Percentiles rank a stretch among this genome's conserved stretches.
phyloP scores from a whole-genome alignment of 345 rosid species.

The Moringa oleifera region DNA sequence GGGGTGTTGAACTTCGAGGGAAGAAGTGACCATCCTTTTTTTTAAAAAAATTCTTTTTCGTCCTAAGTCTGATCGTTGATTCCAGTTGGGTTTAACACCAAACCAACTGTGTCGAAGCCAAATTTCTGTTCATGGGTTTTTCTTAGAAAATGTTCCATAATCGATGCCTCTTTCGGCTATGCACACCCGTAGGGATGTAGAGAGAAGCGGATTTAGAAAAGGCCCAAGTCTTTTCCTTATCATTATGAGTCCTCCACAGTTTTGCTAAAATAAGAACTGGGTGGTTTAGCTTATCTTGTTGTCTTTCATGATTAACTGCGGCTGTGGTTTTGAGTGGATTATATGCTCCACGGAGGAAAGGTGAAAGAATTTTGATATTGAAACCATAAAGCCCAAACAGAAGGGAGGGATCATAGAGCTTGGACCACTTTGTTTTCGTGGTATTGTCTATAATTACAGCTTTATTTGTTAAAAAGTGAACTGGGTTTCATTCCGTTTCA shows the following conservation, averaged over 20 bases:
- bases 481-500: slow-evolving; percentile 5
- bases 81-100: slow-evolving; percentile 46
- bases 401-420: slow-evolving; percentile 17
- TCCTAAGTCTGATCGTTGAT: slow-evolving; percentile 42
- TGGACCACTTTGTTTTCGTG: slow-evolving; percentile 26
- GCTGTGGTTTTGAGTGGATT: slow-evolving; percentile 21
- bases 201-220: slow-evolving; percentile 25
- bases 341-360: slow-evolving; percentile 11
- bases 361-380: slow-evolving; percentile 19
- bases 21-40: slow-evolving; percentile 14
- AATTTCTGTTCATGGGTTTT: slow-evolving; percentile 21
- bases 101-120: slow-evolving; percentile 35
- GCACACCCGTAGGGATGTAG: slow-evolving; percentile 22
- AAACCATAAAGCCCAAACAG: slow-evolving; percentile 19
- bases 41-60: slow-evolving; percentile 18
- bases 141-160: slow-evolving; percentile 27
- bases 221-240: slow-evolving; percentile 27
- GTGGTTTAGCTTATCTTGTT: slow-evolving; percentile 35
- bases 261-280: slow-evolving; percentile 36
- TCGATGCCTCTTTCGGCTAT: slow-evolving; percentile 32
- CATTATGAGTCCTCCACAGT: slow-evolving; percentile 48
- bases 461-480: slow-evolving; percentile 3
- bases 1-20: slow-evolving; percentile 12
- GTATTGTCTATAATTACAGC: slow-evolving; percentile 3
- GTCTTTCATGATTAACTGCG: slow-evolving; percentile 39